Conservation (phyloP, 352 stramenopile genomes). For the Pythium coloratum region DNA sequence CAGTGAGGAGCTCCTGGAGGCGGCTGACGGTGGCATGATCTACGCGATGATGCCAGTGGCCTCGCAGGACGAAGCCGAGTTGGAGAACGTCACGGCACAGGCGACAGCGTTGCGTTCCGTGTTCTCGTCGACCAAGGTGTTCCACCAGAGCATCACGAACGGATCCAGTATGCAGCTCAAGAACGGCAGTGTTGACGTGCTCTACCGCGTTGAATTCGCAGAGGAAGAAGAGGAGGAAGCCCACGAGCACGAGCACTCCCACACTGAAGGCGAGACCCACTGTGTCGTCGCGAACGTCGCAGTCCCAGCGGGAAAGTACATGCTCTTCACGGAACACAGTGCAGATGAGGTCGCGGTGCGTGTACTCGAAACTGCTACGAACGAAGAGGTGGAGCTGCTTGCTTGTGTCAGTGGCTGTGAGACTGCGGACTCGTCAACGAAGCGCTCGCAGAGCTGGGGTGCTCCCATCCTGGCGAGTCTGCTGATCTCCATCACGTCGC, state of each 20-base stretch:
- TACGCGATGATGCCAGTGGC: constrained; percentile 1
- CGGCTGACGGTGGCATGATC: constrained; percentile 4
- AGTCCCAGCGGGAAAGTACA: constrained; percentile 18
- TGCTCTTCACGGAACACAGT: constrained; percentile 31
- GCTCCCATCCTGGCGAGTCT: constrained; percentile 28
- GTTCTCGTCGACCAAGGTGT: constrained; percentile 9
- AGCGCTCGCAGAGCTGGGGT: constrained; percentile 9
- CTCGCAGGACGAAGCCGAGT: not conserved
- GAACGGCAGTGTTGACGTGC: constrained; percentile 12
- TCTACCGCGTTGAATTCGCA: constrained; percentile 30
- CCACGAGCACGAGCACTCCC: constrained; percentile 6
- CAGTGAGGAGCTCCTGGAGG: constrained; percentile 1
- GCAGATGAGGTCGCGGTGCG: constrained; percentile 20
- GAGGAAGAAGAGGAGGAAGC: constrained; percentile 9
- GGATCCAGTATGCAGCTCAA: not conserved
- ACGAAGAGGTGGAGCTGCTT: constrained; percentile 11
- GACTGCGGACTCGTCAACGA: not conserved
- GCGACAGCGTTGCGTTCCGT: not conserved
- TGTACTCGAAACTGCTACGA: constrained; percentile 1
- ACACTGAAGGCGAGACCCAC: constrained; percentile 5
- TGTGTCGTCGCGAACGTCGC: constrained; percentile 23
- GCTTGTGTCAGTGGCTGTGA: constrained; percentile 23
- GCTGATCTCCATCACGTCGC: constrained; percentile 29
- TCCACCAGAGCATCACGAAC: constrained; percentile 3
- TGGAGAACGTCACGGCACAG: not conserved